Base-by-base conservation (phyloP, 192 early-diverging fungal species). In the Fimicolochytrium jonesii region DNA sequence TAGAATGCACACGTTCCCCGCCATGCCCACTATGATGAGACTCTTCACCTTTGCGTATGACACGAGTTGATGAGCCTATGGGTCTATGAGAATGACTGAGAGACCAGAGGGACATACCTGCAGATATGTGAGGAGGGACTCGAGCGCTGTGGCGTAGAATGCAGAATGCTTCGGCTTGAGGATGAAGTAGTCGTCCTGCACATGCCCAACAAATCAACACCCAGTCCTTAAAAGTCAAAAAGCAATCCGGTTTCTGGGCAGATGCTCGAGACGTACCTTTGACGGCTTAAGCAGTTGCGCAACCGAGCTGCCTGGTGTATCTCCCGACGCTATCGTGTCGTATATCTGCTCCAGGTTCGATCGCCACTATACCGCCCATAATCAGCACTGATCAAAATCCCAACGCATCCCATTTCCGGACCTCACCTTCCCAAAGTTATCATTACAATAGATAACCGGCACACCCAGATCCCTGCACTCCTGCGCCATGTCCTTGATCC, bases 141-240 rank as follows among this genome's bases (percentile, higher is more conserved):
- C 59, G 10, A 61, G 47, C 2, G 59, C 59, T 20, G 59, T 53
- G 17, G 41, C 59, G 34, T 61, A 61, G 33, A 61, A 61, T n/a
- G 59, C 59, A 15, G 59, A 61, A 33, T 61, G 59, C 42, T 61
- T 61, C 10, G 59, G 59, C 20, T 61, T 61, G 1, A 61, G 10
- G 2, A 61, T 47, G 18, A 61, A 61, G 29, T 61, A 61, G 20
- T 61, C 59, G n/a, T 61, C 59, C 59, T 56, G 0, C 34, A 15
- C 35, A 42, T 1, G 20, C 20, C 1, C 1, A n/a, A n/a, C 1
- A 42, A 42, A 18, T 18, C 20, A 42, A 42, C 41, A 42, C 20
- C 41, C 15, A 18, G 1, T 15, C 41, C 15, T 20, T n/a, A n/a
- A 18, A n/a, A 1, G 20, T 15, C 41, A 42, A 0, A 42, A n/a